A percentile compares a stretch with the other conserved stretches of the same genome.
phyloP scores from a whole-genome alignment of 768 basidiomycete species.

The Cyathus striatus region DNA sequence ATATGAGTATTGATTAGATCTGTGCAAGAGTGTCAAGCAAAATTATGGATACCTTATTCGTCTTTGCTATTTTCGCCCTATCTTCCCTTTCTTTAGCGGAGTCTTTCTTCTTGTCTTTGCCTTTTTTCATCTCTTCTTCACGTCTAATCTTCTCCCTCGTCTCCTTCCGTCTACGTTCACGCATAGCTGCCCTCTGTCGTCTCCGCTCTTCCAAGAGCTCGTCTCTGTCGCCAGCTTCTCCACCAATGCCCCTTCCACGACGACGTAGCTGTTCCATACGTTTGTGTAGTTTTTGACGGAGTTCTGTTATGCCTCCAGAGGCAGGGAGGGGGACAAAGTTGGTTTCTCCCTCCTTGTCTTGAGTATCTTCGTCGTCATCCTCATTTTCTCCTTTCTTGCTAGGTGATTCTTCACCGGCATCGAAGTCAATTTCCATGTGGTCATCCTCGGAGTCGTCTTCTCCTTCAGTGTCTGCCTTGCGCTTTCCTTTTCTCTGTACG shows the following conservation, averaged over 20 bases:
- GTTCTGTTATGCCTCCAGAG: conserved; percentile 52
- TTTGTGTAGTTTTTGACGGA: conserved; percentile 72
- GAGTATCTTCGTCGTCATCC: conserved; percentile 23
- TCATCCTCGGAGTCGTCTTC: conserved; percentile 20
- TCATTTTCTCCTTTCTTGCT: too few relatives aligned
- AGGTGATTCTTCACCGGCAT: conserved; percentile 26
- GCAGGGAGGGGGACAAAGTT: conserved; percentile 60
- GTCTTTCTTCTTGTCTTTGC: conserved; percentile 39
- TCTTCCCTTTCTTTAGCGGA: conserved; percentile 28
- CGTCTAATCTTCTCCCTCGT: conserved; percentile 76
- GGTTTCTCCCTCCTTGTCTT: conserved; percentile 10
- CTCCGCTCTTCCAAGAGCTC: conserved; percentile 80
- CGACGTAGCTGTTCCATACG: conserved; percentile 68
- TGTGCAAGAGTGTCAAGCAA: too few relatives aligned
- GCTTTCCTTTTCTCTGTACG: conserved; percentile 38
- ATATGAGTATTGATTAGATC: too few relatives aligned
- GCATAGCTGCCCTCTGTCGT: conserved; percentile 69
- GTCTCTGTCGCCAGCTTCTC: conserved; percentile 63
- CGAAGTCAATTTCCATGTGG: conserved; percentile 28
- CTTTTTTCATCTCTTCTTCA: conserved; percentile 56
- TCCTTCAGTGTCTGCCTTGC: conserved; percentile 33
- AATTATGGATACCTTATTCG: too few relatives aligned
- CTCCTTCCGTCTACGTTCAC: conserved; percentile 82
- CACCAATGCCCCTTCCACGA: conserved; percentile 17
- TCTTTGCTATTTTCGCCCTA: conserved; percentile 50